These are phyloP conservation scores for Colletotrichum tamarilloi DNA, from an alignment of 2,329 filamentous ascomycete genomes.

Conservation along the genomic window DNA sequence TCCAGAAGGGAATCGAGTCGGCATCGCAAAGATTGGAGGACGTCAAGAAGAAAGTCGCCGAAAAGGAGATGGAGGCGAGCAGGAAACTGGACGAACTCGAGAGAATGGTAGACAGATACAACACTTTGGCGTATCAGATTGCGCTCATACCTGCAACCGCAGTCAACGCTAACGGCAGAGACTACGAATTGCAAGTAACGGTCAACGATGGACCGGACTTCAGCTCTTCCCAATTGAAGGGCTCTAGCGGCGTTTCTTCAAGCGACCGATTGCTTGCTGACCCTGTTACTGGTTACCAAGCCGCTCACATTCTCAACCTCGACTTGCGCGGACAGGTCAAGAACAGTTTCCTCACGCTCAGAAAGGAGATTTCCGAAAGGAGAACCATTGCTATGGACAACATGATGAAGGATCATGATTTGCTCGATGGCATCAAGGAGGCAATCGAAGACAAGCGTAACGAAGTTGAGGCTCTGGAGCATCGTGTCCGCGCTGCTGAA, in stretches of 20 bases:
- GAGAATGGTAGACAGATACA: constrained; percentile 88
- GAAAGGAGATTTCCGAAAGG: constrained; percentile 93
- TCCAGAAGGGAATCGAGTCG: constrained; percentile 88
- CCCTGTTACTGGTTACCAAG: constrained; percentile 86
- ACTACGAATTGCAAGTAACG: constrained; percentile 88
- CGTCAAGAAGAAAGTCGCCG: constrained; percentile 81
- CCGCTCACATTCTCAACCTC: constrained; percentile 86
- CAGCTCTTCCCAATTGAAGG: constrained; percentile 65
- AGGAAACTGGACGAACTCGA: constrained; percentile 93
- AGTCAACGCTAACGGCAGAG: constrained; percentile 83
- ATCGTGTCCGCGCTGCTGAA: constrained; percentile 87
- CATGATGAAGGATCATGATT: constrained; percentile 94
- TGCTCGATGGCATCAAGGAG: constrained; percentile 94
- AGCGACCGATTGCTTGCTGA: constrained; percentile 84
- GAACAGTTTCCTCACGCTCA: constrained; percentile 78
- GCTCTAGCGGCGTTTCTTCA: constrained; percentile 58
- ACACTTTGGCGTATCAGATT: constrained; percentile 93
- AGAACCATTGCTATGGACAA: constrained; percentile 84
- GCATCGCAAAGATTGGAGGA: constrained; percentile 84
- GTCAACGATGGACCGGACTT: constrained; percentile 85
- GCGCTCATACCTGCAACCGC: constrained; percentile 88
- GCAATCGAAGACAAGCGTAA: constrained; percentile 95
- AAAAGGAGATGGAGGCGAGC: constrained; percentile 90
- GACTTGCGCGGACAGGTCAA: constrained; percentile 88
- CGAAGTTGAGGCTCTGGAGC: constrained; percentile 91